Conservation (phyloP, 116 monocot genomes). For the Phalaenopsis hybrid region DNA sequence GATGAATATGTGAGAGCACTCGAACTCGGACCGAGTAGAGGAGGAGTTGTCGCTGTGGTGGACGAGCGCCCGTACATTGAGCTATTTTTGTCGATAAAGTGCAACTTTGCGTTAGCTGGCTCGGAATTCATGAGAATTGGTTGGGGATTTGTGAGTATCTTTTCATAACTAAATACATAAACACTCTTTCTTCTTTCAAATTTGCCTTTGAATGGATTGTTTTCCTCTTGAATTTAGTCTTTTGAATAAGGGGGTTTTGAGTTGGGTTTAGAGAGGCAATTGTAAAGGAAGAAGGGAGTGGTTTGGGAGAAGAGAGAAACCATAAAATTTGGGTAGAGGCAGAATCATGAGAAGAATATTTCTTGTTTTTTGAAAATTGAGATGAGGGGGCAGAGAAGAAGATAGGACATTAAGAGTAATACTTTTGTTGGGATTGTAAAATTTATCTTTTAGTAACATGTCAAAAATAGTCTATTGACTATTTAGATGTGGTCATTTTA, state of each 20-base stretch:
- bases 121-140: constrained; percentile 28
- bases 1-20: constrained; percentile 16
- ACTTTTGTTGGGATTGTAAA: background rate
- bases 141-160: constrained; percentile 38
- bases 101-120: constrained; percentile 22
- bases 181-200: background rate
- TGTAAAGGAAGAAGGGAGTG: no score
- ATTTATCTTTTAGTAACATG: background rate
- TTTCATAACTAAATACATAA: background rate
- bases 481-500: no score
- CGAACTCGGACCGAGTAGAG: constrained; percentile 21
- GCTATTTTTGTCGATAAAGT: constrained; percentile 21
- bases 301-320: no score
- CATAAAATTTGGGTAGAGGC: no score
- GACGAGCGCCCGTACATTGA: constrained; percentile 31
- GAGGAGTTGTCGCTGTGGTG: constrained; percentile 28
- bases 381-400: no score
- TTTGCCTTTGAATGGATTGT: background rate
- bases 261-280: no score
- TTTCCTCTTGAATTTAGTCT: background rate
- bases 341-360: no score
- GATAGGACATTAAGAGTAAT: background rate
- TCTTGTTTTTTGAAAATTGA: no score
- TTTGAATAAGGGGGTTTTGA: background rate
- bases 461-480: no score